phyloP scores from a whole-genome alignment of 2,329 filamentous ascomycete genomes.

The Cercospora nicotianae region DNA sequence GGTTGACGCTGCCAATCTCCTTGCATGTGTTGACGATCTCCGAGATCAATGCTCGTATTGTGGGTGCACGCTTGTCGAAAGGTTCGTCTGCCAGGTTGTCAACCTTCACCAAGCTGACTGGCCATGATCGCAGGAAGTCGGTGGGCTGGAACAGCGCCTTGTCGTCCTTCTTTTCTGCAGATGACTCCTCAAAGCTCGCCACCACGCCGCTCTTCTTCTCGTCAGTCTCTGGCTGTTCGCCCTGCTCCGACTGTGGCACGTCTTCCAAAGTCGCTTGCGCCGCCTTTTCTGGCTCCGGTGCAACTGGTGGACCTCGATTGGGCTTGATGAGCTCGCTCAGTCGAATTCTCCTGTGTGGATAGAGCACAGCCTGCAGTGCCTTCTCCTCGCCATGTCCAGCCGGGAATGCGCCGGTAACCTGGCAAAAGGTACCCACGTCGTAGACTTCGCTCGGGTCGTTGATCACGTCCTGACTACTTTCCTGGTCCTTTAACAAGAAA shows the following conservation, averaged over 20 bases:
- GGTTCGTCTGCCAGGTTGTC: slow-evolving; percentile 89
- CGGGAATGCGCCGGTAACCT: slow-evolving; percentile 94
- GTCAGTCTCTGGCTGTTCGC: slow-evolving; percentile 44
- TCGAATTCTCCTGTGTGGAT: slow-evolving; percentile 91
- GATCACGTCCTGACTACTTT: slow-evolving; percentile 90
- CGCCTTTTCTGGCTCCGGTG: slow-evolving; percentile 54
- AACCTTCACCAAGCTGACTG: slow-evolving; percentile 91
- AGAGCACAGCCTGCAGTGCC: slow-evolving; percentile 86
- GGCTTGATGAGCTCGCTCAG: slow-evolving; percentile 81
- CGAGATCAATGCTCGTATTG: slow-evolving; percentile 88
- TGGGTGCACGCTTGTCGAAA: slow-evolving; percentile 83
- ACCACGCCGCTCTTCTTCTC: slow-evolving; percentile 92
- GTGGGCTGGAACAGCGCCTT: slow-evolving; percentile 69
- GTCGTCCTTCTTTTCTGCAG: slow-evolving; percentile 53
- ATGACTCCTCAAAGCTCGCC: slow-evolving; percentile 89
- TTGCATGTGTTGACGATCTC: slow-evolving; percentile 99
- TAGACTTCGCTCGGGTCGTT: slow-evolving; percentile 88
- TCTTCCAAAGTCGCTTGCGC: slow-evolving; percentile 51
- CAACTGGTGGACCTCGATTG: slow-evolving; percentile 45
- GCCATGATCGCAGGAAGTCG: slow-evolving; percentile 85
- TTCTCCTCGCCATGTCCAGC: slow-evolving; percentile 73
- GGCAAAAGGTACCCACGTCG: slow-evolving; percentile 94
- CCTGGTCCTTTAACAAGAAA: slow-evolving; percentile 95
- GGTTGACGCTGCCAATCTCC: slow-evolving; percentile 90
- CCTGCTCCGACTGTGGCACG: slow-evolving; percentile 11